A percentile compares a stretch with the other conserved stretches of the same genome.
Evolutionary conservation across 129 eudicot species (phyloP).

Genomic region (Solidago caesia): DNA sequence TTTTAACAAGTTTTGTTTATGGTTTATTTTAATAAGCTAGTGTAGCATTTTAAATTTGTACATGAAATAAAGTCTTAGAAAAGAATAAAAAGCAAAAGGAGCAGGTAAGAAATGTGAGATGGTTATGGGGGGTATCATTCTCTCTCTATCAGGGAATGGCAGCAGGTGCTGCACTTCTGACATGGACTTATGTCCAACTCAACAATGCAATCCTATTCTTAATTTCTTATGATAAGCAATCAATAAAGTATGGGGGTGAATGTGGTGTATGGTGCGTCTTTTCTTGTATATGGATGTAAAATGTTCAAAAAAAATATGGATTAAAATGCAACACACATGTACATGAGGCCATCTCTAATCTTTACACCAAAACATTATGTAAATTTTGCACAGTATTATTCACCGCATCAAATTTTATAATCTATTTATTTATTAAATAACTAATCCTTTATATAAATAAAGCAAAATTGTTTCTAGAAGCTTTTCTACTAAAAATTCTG

Average conservation of each 20-base stretch:
- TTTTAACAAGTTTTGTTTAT: not conserved
- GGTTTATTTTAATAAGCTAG: not conserved
- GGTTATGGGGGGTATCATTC: slow-evolving; percentile 30
- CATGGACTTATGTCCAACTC: slow-evolving; percentile 34
- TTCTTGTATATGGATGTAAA: not conserved
- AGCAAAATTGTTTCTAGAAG: too few species aligned
- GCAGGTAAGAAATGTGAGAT: slow-evolving; percentile 33
- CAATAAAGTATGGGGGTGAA: slow-evolving; percentile 31
- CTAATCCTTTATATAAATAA: too few species aligned
- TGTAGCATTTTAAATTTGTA: not conserved
- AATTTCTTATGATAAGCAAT: slow-evolving; percentile 25
- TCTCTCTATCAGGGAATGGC: slow-evolving; percentile 23
- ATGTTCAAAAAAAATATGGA: not conserved
- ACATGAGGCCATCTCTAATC: not conserved
- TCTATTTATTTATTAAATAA: too few species aligned
- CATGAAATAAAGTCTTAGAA: not conserved
- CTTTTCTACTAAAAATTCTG: too few species aligned
- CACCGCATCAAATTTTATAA: too few species aligned
- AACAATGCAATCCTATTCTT: slow-evolving; percentile 28
- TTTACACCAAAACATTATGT: too few species aligned
- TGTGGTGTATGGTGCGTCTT: slow-evolving; percentile 4
- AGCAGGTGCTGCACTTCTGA: slow-evolving; percentile 36
- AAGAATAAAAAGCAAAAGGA: slow-evolving; percentile 12
- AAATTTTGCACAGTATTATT: too few species aligned
- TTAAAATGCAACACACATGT: not conserved